A percentile compares a stretch with the other conserved stretches of the same genome.
phyloP scores from a whole-genome alignment of 2,329 filamentous ascomycete species.

The Apiospora sp. region DNA sequence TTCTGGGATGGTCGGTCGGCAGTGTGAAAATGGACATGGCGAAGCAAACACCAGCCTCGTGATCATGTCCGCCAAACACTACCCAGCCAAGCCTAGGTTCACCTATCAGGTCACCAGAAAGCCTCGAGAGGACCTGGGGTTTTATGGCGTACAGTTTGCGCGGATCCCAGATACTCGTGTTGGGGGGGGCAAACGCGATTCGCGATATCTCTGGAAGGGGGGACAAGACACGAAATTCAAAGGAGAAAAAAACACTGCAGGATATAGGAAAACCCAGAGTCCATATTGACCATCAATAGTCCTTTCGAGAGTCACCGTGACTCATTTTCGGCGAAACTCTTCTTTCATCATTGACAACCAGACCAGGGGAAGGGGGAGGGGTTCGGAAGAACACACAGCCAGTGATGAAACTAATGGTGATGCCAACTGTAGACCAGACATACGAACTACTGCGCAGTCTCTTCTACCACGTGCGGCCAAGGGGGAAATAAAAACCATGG shows the following conservation, averaged over 20 bases:
- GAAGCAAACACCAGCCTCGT: background rate
- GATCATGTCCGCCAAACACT: background rate
- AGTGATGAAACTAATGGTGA: constrained; percentile 23
- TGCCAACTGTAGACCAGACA: constrained; percentile 23
- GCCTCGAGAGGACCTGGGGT: background rate
- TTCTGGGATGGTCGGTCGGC: background rate
- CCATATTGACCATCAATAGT: constrained; percentile 23
- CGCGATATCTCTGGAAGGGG: constrained; percentile 19
- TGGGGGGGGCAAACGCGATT: constrained; percentile 14
- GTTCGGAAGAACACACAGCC: constrained; percentile 21
- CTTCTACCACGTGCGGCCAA: constrained; percentile 31
- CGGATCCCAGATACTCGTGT: constrained; percentile 16
- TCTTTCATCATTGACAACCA: constrained; percentile 24
- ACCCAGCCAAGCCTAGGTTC: constrained; percentile 4
- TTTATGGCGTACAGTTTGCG: constrained; percentile 14
- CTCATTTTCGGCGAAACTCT: constrained; percentile 9
- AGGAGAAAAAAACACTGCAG: constrained; percentile 20
- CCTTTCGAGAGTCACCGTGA: constrained; percentile 17
- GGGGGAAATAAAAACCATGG: constrained; percentile 39
- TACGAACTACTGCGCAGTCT: constrained; percentile 24
- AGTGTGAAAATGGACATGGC: background rate
- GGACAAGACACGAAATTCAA: constrained; percentile 19
- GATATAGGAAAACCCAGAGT: constrained; percentile 23
- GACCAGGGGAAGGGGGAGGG: constrained; percentile 14
- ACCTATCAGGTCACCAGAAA: constrained; percentile 2